Base-by-base conservation (phyloP, 192 early-diverging fungal species). In the Dimargaris xerosporica region DNA sequence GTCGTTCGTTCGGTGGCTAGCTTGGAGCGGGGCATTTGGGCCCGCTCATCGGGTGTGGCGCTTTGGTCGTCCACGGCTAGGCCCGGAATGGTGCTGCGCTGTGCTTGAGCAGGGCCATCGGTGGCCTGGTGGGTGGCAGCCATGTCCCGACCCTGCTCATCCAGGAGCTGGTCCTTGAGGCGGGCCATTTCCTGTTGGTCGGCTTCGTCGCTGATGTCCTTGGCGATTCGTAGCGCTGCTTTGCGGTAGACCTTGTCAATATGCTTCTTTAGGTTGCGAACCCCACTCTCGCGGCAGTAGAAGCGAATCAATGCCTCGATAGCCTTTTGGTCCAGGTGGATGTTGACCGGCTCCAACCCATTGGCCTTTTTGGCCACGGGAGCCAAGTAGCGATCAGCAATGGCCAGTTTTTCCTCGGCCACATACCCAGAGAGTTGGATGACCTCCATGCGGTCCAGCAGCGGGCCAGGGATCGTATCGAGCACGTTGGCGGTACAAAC, bases 391-490 rank as follows among this genome's bases (percentile, higher is more conserved):
- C 81, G 84, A 65, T 82, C 77, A n/a, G 93, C 93, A 71, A 99
- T 99, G n/a, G 91, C 88, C 0, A 91, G 81, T 67, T 90, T 90
- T 73, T 91, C 89, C 66, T 91, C 87, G 4, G 88, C 85, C 64
- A 91, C 74, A 63, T 91, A 91, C 15, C 90, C 96, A 45, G 91
- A 92, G 15, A 99, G 81, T 25, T 86, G 81, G 61, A 99, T 99
- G 6, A 96, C 83, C 72, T 99, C 96, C 96, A 99, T 99, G 55
- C 96, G 88, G 79, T 99, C 96, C 23, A 97, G 77, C n/a, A 99
- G 79, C 44, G 96, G 96, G 10, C 82, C 91, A 5, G 96, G 96
- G 44, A 99, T 99, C 11, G 96, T 99, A 47, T 99, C 96, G 6
- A 93, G 79, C 17, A 90, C 84, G 64, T 99, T 99, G 46, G 96